These are phyloP conservation scores for Trichoderma semiorbis DNA, from an alignment of 2,329 filamentous ascomycete genomes.

Conservation along the genomic window DNA sequence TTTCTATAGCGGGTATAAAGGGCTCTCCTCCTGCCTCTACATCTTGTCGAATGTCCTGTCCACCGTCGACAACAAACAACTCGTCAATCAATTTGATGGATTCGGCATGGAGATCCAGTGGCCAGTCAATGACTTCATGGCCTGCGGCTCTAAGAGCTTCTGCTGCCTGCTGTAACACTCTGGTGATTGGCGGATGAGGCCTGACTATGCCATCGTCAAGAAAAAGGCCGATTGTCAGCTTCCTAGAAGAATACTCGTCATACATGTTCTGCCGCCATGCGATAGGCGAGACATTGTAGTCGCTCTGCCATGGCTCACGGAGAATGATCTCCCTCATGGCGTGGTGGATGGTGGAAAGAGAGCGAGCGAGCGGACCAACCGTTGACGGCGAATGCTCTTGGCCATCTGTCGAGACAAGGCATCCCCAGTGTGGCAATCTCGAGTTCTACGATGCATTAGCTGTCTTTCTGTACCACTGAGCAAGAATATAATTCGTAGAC, in stretches of 20 bases:
- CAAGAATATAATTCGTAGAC: background rate
- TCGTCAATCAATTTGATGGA: background rate
- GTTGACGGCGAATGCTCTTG: background rate
- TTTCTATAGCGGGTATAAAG: slow-evolving; percentile 55
- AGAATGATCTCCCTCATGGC: background rate
- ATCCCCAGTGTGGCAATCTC: background rate
- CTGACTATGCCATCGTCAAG: slow-evolving; percentile 46
- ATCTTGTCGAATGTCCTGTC: slow-evolving; percentile 33
- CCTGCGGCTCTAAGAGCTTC: slow-evolving; percentile 66
- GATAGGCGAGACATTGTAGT: slow-evolving; percentile 51
- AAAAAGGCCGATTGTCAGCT: background rate
- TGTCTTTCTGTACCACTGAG: background rate
- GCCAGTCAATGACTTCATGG: slow-evolving; percentile 66
- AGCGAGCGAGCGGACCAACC: background rate
- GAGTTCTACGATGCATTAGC: background rate
- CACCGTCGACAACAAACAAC: background rate
- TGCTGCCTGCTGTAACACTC: slow-evolving; percentile 70
- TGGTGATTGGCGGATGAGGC: slow-evolving; percentile 76
- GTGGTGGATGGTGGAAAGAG: background rate
- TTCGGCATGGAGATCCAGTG: slow-evolving; percentile 16
- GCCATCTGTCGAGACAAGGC: background rate
- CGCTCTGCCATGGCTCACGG: slow-evolving; percentile 49
- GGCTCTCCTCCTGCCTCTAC: slow-evolving; percentile 56
- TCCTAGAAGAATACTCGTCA: background rate
- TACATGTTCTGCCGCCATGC: slow-evolving; percentile 43